Conservation (phyloP, 768 basidiomycete genomes). For the Boletus tomentosulus region DNA sequence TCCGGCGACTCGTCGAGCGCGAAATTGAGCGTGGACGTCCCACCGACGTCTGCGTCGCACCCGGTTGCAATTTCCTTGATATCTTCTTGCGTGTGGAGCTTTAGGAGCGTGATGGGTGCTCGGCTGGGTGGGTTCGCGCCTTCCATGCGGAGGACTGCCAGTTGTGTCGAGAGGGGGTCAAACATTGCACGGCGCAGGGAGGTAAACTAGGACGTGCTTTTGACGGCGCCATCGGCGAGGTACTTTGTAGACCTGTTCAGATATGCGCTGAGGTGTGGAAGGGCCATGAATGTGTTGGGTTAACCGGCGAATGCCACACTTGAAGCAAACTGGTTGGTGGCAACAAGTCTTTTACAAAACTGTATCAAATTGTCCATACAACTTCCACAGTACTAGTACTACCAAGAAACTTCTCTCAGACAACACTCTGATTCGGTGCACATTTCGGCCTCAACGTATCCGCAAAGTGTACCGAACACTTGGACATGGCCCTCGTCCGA, state of each 20-base stretch:
- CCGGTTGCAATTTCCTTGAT: slow-evolving; percentile 68
- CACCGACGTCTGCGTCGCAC: slow-evolving; percentile 87
- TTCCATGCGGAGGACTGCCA: slow-evolving; percentile 67
- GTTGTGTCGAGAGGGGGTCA: slow-evolving; percentile 9
- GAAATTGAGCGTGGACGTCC: slow-evolving; percentile 74
- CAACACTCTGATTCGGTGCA: slow-evolving; percentile 3
- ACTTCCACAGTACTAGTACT: not conserved
- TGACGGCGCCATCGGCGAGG: slow-evolving; percentile 38
- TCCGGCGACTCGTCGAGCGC: slow-evolving; percentile 56
- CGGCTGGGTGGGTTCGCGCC: slow-evolving; percentile 64
- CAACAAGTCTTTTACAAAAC: not conserved
- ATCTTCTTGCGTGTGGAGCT: slow-evolving; percentile 57
- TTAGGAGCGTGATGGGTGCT: slow-evolving; percentile 59
- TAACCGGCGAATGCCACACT: too few species aligned
- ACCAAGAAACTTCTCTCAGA: not conserved
- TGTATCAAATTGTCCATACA: not conserved
- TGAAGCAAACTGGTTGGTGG: not conserved
- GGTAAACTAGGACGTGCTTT: slow-evolving; percentile 32
- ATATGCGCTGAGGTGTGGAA: slow-evolving; percentile 28
- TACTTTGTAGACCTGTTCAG: slow-evolving; percentile 38
- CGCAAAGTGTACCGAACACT: slow-evolving; percentile 1
- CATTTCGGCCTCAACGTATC: not conserved
- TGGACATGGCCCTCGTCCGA: not conserved
- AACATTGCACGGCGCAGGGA: slow-evolving; percentile 1
- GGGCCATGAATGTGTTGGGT: slow-evolving; percentile 18